A percentile compares a stretch with the other conserved stretches of the same genome.
Evolutionary conservation across 73 alveolate genomes (phyloP).

Genomic region (Paramecium primaurelia): DNA sequence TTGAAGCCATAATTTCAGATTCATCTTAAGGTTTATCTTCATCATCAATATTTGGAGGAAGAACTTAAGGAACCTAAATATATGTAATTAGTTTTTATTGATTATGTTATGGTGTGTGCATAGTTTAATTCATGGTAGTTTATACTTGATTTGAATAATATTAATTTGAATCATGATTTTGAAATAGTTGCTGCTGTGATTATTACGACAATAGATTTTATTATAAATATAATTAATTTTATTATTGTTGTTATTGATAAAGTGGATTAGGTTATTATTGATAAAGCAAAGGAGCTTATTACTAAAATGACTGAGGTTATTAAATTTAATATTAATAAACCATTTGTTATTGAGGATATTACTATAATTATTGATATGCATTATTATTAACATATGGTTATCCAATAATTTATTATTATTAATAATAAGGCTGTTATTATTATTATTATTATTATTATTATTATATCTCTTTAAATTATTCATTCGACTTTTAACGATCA

Average conservation of each 20-base stretch:
- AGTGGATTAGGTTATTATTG: not conserved
- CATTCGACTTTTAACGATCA: not conserved
- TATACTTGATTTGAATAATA: not conserved
- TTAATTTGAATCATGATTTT: not conserved
- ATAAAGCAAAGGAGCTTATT: not conserved
- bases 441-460: not conserved
- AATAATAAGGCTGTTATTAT: not conserved
- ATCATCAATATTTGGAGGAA: not conserved
- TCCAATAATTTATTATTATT: not conserved
- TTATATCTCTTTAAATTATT: not conserved
- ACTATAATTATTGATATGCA: not conserved
- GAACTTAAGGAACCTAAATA: not conserved
- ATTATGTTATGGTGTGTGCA: not conserved
- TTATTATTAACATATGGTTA: not conserved
- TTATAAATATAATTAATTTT: not conserved
- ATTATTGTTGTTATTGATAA: not conserved
- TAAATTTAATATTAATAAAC: not conserved
- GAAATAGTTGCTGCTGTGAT: not conserved
- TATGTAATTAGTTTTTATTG: not conserved
- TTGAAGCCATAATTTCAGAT: not conserved
- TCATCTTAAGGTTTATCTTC: not conserved
- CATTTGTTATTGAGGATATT: not conserved
- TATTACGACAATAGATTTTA: not conserved
- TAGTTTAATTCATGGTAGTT: no score
- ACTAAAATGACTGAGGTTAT: not conserved